Evolutionary conservation across 1,139 yeast species (phyloP).

Genomic region (Debaryomyces singareniensis): DNA sequence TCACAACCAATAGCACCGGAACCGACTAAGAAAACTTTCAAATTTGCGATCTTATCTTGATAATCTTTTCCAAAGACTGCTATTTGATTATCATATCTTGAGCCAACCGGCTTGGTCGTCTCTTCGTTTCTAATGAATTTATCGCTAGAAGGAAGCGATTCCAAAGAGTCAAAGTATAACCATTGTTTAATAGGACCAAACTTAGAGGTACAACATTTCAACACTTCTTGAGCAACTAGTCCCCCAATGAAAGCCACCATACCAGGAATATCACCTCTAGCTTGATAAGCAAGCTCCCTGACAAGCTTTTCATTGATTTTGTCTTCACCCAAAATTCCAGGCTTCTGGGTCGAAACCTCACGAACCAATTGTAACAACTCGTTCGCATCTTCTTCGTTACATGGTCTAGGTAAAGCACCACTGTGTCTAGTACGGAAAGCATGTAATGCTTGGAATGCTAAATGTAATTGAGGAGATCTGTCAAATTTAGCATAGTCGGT

Average conservation of each 20-base stretch:
- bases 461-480: conserved; percentile 81
- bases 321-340: conserved; percentile 48
- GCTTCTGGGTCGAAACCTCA: conserved; percentile 54
- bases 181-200: conserved; percentile 87
- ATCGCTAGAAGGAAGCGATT: conserved; percentile 66
- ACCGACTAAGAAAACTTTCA: conserved; percentile 87
- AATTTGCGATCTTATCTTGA: conserved; percentile 67
- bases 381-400: conserved; percentile 66
- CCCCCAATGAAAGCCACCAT: conserved; percentile 91
- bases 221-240: conserved; percentile 90
- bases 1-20: conserved; percentile 99
- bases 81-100: conserved; percentile 88
- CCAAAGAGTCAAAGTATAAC: conserved; percentile 90
- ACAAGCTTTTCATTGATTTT: conserved; percentile 57
- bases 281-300: conserved; percentile 71
- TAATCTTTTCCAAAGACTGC: conserved; percentile 86
- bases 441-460: conserved; percentile 87
- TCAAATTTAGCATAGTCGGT: conserved; percentile 94
- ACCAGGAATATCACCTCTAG: conserved; percentile 90
- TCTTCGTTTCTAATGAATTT: conserved; percentile 59
- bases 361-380: conserved; percentile 58
- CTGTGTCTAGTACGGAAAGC: conserved; percentile 59
- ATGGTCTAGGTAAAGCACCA: conserved; percentile 71
- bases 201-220: conserved; percentile 92
- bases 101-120: conserved; percentile 65